Base-by-base conservation (phyloP, 2,329 filamentous ascomycete species). In the Sporothrix globosa region DNA sequence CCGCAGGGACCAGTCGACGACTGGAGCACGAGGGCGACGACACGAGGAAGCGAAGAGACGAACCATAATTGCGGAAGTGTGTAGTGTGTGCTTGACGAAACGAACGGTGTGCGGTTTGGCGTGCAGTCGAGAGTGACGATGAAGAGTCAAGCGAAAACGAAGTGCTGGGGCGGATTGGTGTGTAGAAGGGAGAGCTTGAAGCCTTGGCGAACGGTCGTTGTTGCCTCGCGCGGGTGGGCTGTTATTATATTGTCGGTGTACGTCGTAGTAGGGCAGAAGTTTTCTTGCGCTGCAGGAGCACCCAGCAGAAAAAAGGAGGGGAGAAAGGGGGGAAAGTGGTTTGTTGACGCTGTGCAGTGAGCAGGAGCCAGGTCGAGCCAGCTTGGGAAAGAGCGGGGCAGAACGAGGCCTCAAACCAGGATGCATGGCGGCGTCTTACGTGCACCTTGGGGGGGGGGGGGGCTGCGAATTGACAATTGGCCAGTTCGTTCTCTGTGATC, bases 1-100 rank as follows among this genome's bases (percentile, higher is more conserved):
- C 58, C 21, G n/a, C 21, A 14, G 24, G 21, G 17, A n/a, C 39
- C 58, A 63, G 58, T n/a, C 46, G 39, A 39, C n/a, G 34, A 44
- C 56, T 5, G 46, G 39, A 27, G n/a, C 30, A 50, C 17, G 19
- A 50, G 10, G 44, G 44, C 61, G 44, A 9, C 34, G 7, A 34
- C 1, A 34, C 34, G 6, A 39, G 63, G 39, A 52, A 6, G n/a
- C 39, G 27, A 63, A 58, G 68, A 70, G 34, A 70, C 72, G 63
- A 69, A 73, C 70, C 69, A 73, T 77, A 30, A 68, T 71, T 53
- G 21, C 7, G 39, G 11, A 19, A 50, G 54, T 61, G 44, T 61
- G 39, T 11, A 54, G 63, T 39, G 27, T 27, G 34, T 46, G 60
- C 34, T 46, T 6, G 41, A 69, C 44, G 19, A 56, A 27, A 24